These are phyloP conservation scores for Coemansia furcata DNA, from an alignment of 192 early-diverging fungal species.

Conservation along the genomic window DNA sequence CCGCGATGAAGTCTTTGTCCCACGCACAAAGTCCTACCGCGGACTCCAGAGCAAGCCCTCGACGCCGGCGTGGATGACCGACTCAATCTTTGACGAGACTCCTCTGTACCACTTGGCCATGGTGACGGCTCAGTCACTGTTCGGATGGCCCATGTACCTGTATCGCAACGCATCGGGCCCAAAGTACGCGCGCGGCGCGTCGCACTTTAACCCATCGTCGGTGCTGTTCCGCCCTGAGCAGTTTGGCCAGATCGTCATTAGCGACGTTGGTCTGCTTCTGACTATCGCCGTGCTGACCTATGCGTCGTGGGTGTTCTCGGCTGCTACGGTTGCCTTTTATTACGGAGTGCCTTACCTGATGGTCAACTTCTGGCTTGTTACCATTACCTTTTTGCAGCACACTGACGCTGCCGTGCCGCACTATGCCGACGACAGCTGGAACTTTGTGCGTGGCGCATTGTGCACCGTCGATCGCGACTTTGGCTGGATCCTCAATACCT, in stretches of 20 bases:
- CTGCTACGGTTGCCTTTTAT: slow-evolving; percentile 69
- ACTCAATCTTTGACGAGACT: slow-evolving; percentile 68
- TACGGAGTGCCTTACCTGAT: slow-evolving; percentile 89
- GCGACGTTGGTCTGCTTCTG: slow-evolving; percentile 71
- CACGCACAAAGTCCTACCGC: slow-evolving; percentile 64
- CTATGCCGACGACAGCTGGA: slow-evolving; percentile 80
- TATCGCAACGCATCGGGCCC: slow-evolving; percentile 78
- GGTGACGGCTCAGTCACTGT: slow-evolving; percentile 66
- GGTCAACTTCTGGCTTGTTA: slow-evolving; percentile 96
- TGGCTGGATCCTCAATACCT: slow-evolving; percentile 80
- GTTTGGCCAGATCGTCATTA: slow-evolving; percentile 64
- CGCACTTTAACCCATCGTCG: slow-evolving; percentile 83
- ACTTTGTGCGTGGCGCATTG: slow-evolving; percentile 90
- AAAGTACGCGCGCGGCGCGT: slow-evolving; percentile 67
- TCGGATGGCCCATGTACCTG: slow-evolving; percentile 92
- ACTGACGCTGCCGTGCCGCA: slow-evolving; percentile 87
- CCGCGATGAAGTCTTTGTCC: slow-evolving; percentile 95
- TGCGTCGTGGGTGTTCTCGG: slow-evolving; percentile 54
- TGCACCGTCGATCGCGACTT: slow-evolving; percentile 89
- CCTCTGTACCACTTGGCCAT: slow-evolving; percentile 67
- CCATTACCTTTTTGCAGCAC: slow-evolving; percentile 95
- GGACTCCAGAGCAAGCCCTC: slow-evolving; percentile 55
- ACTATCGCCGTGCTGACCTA: slow-evolving; percentile 56
- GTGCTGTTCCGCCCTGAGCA: slow-evolving; percentile 80
- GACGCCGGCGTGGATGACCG: slow-evolving; percentile 49